phyloP scores from a whole-genome alignment of 2,329 filamentous ascomycete genomes.

The Neurospora crassa region DNA sequence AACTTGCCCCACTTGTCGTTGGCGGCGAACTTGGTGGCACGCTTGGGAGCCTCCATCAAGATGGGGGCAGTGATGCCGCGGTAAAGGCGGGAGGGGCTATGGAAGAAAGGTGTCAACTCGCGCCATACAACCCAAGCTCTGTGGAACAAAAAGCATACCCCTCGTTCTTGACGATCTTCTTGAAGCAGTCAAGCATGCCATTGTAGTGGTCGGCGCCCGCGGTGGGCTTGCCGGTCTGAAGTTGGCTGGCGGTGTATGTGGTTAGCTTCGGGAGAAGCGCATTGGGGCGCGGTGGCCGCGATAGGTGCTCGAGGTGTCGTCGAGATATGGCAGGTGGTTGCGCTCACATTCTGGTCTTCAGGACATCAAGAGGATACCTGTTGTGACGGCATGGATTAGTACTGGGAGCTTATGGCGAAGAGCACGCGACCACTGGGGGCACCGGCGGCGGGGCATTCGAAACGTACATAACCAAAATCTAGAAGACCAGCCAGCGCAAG shows the following conservation, averaged over 20 bases:
- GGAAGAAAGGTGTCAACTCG: constrained; percentile 1
- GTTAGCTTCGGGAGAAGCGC: not conserved
- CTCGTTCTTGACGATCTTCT: constrained; percentile 93
- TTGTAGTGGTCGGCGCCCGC: constrained; percentile 75
- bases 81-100: constrained; percentile 79
- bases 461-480: constrained; percentile 81
- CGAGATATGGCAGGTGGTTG: constrained; percentile 2
- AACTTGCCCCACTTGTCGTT: constrained; percentile 97
- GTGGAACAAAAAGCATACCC: constrained; percentile 48
- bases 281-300: not conserved
- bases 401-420: constrained; percentile 4
- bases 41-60: constrained; percentile 71
- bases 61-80: constrained; percentile 93
- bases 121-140: not conserved
- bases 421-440: constrained; percentile 17
- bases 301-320: constrained; percentile 5
- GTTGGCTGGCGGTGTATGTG: constrained; percentile 50
- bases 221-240: constrained; percentile 64
- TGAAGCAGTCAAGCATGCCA: constrained; percentile 97
- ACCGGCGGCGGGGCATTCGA: constrained; percentile 4
- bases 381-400: constrained; percentile 6
- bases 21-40: constrained; percentile 96
- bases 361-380: constrained; percentile 97
- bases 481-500: constrained; percentile 10
- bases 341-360: constrained; percentile 65